These are phyloP conservation scores for Leccinellum luteum DNA, from an alignment of 768 basidiomycete genomes.

Conservation along the genomic window DNA sequence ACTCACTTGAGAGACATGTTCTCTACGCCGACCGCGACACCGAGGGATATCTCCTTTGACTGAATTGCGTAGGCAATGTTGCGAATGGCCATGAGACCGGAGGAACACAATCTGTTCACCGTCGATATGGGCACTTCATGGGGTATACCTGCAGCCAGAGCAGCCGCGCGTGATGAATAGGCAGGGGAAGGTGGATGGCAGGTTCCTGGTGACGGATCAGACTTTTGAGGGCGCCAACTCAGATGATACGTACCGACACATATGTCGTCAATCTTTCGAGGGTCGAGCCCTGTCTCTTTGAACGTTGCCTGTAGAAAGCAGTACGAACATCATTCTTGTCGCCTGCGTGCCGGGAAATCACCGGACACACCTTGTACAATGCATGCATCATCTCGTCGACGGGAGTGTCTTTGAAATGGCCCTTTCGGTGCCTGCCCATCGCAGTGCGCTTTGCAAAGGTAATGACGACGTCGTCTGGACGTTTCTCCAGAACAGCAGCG, in stretches of 20 bases:
- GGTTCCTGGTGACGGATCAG: slow-evolving; percentile 48
- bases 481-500: slow-evolving; percentile 60
- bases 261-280: slow-evolving; percentile 74
- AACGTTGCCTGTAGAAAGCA: slow-evolving; percentile 53
- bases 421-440: slow-evolving; percentile 85
- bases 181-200: slow-evolving; percentile 82
- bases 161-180: slow-evolving; percentile 83
- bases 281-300: slow-evolving; percentile 63
- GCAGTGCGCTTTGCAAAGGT: slow-evolving; percentile 89
- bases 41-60: slow-evolving; percentile 79
- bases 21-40: slow-evolving; percentile 80
- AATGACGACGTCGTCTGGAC: slow-evolving; percentile 83
- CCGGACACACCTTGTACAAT: slow-evolving; percentile 64
- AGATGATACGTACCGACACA: slow-evolving; percentile 75
- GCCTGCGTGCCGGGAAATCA: not conserved
- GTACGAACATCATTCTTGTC: not conserved
- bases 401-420: slow-evolving; percentile 83
- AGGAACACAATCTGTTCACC: slow-evolving; percentile 92
- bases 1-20: slow-evolving; percentile 79
- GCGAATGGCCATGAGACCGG: slow-evolving; percentile 91
- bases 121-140: slow-evolving; percentile 83
- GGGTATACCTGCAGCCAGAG: slow-evolving; percentile 86
- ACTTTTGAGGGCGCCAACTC: not conserved
- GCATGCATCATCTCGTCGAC: slow-evolving; percentile 86
- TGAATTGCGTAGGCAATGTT: slow-evolving; percentile 86